A percentile compares a stretch with the other conserved stretches of the same genome.
phyloP scores from a whole-genome alignment of 257 asterid species.

The Solanum bukasovii region DNA sequence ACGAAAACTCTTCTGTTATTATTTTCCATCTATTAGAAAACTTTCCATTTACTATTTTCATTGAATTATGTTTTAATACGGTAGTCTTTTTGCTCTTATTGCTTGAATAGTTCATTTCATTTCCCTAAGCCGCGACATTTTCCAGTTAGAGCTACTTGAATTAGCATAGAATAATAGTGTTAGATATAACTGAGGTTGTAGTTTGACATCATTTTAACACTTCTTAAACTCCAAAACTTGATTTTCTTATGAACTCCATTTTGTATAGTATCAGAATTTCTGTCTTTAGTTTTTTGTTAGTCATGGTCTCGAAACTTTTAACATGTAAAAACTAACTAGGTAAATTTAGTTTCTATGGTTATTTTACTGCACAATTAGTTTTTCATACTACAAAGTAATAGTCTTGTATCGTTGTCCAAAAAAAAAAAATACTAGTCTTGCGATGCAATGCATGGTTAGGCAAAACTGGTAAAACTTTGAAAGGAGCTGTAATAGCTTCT shows the following conservation, averaged over 20 bases:
- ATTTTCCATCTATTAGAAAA: neutral
- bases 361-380: neutral
- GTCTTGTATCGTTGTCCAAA: neutral
- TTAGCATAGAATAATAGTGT: neutral
- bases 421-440: neutral
- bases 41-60: neutral
- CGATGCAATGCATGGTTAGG: conserved; percentile 28
- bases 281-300: neutral
- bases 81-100: neutral
- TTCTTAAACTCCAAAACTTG: neutral
- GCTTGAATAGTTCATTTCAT: neutral
- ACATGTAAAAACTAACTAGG: neutral
- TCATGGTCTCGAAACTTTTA: neutral
- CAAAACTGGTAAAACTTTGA: conserved; percentile 88
- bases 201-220: neutral
- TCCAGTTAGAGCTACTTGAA: neutral
- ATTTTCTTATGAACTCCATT: neutral
- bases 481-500: conserved; percentile 43
- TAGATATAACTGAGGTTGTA: neutral
- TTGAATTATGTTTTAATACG: neutral
- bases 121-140: neutral
- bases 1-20: neutral
- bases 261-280: neutral
- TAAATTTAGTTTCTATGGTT: neutral
- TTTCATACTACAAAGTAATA: neutral